phyloP scores from a whole-genome alignment of 2,329 filamentous ascomycete genomes.

The Penicillium sclerotiorum region DNA sequence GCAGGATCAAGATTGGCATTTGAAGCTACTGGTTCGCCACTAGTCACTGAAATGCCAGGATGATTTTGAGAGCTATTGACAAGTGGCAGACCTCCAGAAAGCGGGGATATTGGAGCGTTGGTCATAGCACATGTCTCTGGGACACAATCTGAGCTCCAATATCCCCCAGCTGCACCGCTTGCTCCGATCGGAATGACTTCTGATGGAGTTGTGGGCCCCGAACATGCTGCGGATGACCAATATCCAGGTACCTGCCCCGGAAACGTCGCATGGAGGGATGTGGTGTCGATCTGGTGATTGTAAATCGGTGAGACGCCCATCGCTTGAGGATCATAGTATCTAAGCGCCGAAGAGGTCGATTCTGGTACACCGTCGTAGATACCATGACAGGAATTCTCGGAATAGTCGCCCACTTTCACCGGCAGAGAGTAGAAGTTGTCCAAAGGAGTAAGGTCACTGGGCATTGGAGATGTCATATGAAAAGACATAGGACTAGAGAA shows the following conservation, averaged over 20 bases:
- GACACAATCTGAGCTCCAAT: slow-evolving; percentile 20
- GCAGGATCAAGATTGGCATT: background rate
- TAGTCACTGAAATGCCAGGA: no score
- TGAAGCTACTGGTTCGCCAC: background rate
- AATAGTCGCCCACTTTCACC: slow-evolving; percentile 24
- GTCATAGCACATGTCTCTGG: slow-evolving; percentile 3
- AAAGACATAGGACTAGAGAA: slow-evolving; percentile 23
- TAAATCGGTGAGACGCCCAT: slow-evolving; percentile 31
- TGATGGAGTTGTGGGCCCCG: slow-evolving; percentile 22
- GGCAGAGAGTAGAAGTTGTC: slow-evolving; percentile 25
- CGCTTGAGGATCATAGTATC: slow-evolving; percentile 25
- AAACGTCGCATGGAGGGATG: slow-evolving; percentile 13
- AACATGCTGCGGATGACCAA: slow-evolving; percentile 32
- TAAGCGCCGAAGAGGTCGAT: slow-evolving; percentile 27
- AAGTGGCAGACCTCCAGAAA: background rate
- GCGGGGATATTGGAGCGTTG: background rate
- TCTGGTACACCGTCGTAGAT: slow-evolving; percentile 25
- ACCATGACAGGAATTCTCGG: slow-evolving; percentile 26
- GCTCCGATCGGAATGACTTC: slow-evolving; percentile 9
- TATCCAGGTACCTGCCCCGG: slow-evolving; percentile 17
- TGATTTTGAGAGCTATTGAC: background rate
- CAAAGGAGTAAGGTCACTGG: slow-evolving; percentile 23
- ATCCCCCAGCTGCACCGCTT: slow-evolving; percentile 15
- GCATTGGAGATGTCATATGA: slow-evolving; percentile 25
- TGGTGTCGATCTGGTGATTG: slow-evolving; percentile 22